phyloP scores from a whole-genome alignment of 345 rosid genomes.

The Capsella bursapastoris region DNA sequence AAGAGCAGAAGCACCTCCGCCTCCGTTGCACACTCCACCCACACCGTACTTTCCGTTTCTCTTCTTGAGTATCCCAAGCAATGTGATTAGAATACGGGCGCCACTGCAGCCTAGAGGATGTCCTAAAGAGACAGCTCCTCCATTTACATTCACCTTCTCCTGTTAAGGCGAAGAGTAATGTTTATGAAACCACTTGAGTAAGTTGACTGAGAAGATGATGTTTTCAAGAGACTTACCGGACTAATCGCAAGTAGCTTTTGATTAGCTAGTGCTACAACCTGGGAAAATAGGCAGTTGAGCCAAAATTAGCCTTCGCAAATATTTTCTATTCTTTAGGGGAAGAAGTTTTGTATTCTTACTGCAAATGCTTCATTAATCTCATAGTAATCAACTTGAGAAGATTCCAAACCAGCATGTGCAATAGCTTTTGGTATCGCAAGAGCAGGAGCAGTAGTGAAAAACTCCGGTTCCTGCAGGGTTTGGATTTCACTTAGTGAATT shows the following conservation, averaged over 20 bases:
- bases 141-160: constrained; percentile 90
- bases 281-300: constrained; percentile 22
- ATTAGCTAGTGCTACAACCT: constrained; percentile 98
- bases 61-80: constrained; percentile 88
- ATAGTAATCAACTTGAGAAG: constrained; percentile 86
- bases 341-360: constrained; percentile 50
- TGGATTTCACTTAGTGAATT: constrained; percentile 22
- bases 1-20: constrained; percentile 95
- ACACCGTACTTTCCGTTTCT: constrained; percentile 82
- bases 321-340: background rate
- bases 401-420: constrained; percentile 74
- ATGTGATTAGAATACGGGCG: constrained; percentile 91
- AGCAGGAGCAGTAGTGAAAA: constrained; percentile 95
- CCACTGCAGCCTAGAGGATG: constrained; percentile 99
- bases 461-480: constrained; percentile 80
- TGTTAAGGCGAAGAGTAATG: constrained; percentile 38
- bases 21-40: constrained; percentile 96
- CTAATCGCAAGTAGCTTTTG: constrained; percentile 76
- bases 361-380: constrained; percentile 99
- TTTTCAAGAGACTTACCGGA: constrained; percentile 57
- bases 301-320: background rate
- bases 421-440: constrained; percentile 96
- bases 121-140: constrained; percentile 97
- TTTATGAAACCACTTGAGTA: background rate
- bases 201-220: constrained; percentile 17